Percentiles rank a stretch among this genome's conserved stretches.
Conservation (phyloP, 768 basidiomycete genomes). For the Antrodiella citrinella region DNA sequence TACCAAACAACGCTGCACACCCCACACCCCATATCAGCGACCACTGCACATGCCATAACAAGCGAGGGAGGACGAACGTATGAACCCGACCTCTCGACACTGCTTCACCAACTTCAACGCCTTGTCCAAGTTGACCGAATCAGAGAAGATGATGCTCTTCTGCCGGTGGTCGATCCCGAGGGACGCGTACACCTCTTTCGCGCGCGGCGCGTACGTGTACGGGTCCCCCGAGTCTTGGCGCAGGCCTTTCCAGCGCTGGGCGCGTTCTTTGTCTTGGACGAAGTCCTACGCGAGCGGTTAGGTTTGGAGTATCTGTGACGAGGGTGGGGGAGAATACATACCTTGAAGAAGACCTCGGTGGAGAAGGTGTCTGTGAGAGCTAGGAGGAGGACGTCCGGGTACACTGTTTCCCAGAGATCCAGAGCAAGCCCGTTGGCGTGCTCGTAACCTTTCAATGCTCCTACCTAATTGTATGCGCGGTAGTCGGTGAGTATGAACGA, state of each 20-base stretch:
- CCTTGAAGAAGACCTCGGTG: conserved; percentile 78
- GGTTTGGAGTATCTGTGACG: not conserved
- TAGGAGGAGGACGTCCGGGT: conserved; percentile 48
- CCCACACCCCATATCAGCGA: not conserved
- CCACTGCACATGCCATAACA: not conserved
- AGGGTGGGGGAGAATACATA: conserved; percentile 14
- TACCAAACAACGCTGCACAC: conserved; percentile 73
- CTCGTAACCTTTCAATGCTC: conserved; percentile 78
- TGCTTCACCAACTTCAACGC: conserved; percentile 63
- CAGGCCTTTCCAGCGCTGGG: conserved; percentile 68
- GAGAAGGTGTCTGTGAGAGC: conserved; percentile 96
- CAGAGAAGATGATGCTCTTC: conserved; percentile 80
- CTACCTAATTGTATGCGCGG: conserved; percentile 41
- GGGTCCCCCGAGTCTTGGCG: conserved; percentile 96
- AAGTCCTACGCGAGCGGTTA: conserved; percentile 41
- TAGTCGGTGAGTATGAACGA: not conserved
- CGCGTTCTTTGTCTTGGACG: conserved; percentile 44
- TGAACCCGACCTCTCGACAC: conserved; percentile 66
- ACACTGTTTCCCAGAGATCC: conserved; percentile 80
- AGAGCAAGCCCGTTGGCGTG: conserved; percentile 66
- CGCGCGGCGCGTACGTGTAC: conserved; percentile 65
- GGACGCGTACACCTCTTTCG: conserved; percentile 60
- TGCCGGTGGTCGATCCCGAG: conserved; percentile 58
- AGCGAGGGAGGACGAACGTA: conserved; percentile 30
- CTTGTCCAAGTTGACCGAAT: conserved; percentile 66